Evolutionary conservation across 306 rosid genomes (phyloP).

Genomic region (Senna siamea): DNA sequence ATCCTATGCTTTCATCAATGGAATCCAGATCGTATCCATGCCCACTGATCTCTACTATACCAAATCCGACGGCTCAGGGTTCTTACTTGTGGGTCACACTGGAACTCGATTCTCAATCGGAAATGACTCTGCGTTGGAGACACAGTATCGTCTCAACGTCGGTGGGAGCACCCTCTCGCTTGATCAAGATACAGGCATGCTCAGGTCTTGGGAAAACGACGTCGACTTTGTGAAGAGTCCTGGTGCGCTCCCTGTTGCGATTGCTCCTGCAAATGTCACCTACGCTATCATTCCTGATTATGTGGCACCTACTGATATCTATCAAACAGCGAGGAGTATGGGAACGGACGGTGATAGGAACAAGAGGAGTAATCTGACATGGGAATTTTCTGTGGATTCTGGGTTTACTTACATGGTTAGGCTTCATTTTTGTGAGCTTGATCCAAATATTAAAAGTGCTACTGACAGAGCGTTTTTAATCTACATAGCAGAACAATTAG

Average conservation of each 20-base stretch:
- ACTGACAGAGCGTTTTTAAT: constrained; percentile 30
- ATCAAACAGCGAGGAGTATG: constrained; percentile 33
- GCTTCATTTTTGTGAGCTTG: constrained; percentile 21
- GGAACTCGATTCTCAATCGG: not conserved
- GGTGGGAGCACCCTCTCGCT: constrained; percentile 10
- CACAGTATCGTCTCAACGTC: constrained; percentile 36
- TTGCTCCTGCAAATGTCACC: accelerated
- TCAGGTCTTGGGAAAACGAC: constrained; percentile 29
- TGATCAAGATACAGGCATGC: constrained; percentile 34
- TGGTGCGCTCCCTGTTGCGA: not conserved
- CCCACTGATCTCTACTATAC: constrained; percentile 51
- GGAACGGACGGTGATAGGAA: not conserved
- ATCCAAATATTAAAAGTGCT: not conserved
- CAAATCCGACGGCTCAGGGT: not conserved
- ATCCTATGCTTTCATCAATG: constrained; percentile 46
- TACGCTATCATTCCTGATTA: constrained; percentile 17
- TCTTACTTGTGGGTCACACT: not conserved
- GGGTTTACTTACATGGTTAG: constrained; percentile 11
- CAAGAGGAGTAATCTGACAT: not conserved
- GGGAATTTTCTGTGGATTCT: no score
- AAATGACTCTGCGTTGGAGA: constrained; percentile 32
- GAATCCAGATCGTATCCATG: constrained; percentile 64
- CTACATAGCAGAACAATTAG: constrained; percentile 39
- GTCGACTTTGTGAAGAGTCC: not conserved
- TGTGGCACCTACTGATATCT: constrained; percentile 42